Base-by-base conservation (phyloP, 2,329 filamentous ascomycete genomes). In the Nemania sp. region DNA sequence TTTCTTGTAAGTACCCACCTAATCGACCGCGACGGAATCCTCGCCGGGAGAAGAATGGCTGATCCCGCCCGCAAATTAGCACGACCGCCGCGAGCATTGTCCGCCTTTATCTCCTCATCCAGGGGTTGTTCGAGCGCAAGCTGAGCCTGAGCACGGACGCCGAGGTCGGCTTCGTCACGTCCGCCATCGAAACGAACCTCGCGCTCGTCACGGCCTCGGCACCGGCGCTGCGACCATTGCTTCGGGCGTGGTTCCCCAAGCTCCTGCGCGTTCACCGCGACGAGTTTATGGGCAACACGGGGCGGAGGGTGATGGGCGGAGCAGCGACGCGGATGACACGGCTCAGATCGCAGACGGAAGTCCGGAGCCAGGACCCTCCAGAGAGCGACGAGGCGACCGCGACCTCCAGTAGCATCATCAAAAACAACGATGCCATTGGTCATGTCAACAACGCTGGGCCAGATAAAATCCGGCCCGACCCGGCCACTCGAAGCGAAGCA, bases 151-250 rank as follows among this genome's bases (percentile, higher is more conserved):
- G 72, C 54, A 64, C 70, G 2, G 71, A 70, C 7, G 70, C 67
- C 63, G 73, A 71, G 62, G 69, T 76, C 34, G 71, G 74, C 49
- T 76, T 77, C 63, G 67, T 74, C 57, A 74, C 71, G 13, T 76
- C 74, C 1, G 72, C 68, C 29, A 72, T 77, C 49, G 78, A 79
- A 68, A 75, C 74, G 25, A 79, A 79, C 66, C 72, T 78, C 10
- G 77, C 76, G 17, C 68, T 79, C 45, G 75, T 79, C 59, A 78
- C 76, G 18, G 77, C 76, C 39, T 79, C 76, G 6, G 77, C 76
- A 0, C 77, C 77, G 5, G 74, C 76, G 0, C 64, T 79, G 17
- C 71, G 75, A 35, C 76, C 76, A n/a, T 70, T 79, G 21, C 67
- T 78, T 51, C 70, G 74, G 25, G 69, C 71, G 13, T 75, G 74